Evolutionary conservation across 2,329 filamentous ascomycete species (phyloP).

Genomic region (Neofusicoccum umdonicola): DNA sequence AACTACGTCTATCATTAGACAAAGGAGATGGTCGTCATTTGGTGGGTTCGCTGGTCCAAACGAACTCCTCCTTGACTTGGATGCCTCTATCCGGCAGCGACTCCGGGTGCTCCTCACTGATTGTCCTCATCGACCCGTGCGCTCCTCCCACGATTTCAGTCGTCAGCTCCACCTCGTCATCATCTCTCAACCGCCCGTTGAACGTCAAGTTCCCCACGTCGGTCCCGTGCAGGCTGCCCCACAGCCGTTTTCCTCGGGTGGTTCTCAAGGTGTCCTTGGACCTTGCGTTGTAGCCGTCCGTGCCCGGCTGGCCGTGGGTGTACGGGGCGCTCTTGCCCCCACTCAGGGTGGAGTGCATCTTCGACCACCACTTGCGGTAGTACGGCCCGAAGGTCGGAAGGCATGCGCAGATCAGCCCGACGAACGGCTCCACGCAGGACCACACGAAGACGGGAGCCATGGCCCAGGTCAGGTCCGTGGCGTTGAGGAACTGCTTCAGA

Average conservation of each 20-base stretch:
- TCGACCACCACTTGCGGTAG: slow-evolving; percentile 1
- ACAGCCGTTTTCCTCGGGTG: background rate
- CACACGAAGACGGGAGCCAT: slow-evolving; percentile 32
- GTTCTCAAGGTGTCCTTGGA: background rate
- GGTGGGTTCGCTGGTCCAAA: background rate
- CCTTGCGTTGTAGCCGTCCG: background rate
- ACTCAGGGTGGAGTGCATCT: background rate
- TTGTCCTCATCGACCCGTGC: background rate
- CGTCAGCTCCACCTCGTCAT: slow-evolving; percentile 4
- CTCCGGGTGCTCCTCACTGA: background rate
- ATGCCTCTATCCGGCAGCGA: background rate
- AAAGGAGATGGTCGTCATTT: background rate
- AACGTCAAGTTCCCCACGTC: background rate
- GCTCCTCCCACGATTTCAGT: background rate
- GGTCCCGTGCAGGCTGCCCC: background rate
- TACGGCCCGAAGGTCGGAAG: slow-evolving; percentile 23
- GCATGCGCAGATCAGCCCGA: slow-evolving; percentile 39
- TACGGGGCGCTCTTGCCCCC: background rate
- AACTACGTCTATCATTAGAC: background rate
- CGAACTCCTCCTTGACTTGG: background rate
- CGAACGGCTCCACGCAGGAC: slow-evolving; percentile 35
- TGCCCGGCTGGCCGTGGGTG: background rate
- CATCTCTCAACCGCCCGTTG: background rate
- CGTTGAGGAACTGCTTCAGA: slow-evolving; percentile 24
- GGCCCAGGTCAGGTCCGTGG: slow-evolving; percentile 29